Percentiles rank a stretch among this genome's conserved stretches.
Conservation (phyloP, 257 asterid species). For the Fraxinus excelsior region DNA sequence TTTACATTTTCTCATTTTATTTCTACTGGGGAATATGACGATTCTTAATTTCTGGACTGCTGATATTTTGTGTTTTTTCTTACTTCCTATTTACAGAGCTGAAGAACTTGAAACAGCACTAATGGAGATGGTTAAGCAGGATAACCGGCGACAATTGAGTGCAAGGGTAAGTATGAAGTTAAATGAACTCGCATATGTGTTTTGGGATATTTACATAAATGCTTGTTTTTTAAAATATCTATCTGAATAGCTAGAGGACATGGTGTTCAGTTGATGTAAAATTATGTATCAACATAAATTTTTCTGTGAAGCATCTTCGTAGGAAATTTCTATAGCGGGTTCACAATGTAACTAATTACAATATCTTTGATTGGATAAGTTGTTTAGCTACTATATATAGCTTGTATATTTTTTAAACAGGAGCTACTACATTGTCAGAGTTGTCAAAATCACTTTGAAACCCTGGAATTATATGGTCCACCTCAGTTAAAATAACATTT, state of each 20-base stretch:
- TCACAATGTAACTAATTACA: not conserved
- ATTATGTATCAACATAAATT: not conserved
- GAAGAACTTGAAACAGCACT: conserved; percentile 96
- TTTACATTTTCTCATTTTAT: not conserved
- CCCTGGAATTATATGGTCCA: not conserved
- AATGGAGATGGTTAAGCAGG: conserved; percentile 98
- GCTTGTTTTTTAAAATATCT: conserved; percentile 10
- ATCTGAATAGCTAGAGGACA: not conserved
- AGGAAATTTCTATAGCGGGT: not conserved
- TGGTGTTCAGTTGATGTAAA: not conserved
- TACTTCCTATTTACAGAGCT: conserved; percentile 57
- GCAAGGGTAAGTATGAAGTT: conserved; percentile 62
- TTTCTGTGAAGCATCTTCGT: not conserved
- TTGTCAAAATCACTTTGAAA: not conserved
- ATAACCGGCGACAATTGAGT: conserved; percentile 87
- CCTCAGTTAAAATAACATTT: not conserved
- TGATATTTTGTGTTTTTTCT: not conserved
- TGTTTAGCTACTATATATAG: not conserved
- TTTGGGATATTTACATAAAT: not conserved
- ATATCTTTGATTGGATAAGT: not conserved
- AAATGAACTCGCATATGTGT: conserved; percentile 8
- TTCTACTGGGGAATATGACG: not conserved
- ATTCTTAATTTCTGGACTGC: not conserved
- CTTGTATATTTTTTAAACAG: not conserved
- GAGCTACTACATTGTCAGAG: not conserved